phyloP scores from a whole-genome alignment of 495 filamentous ascomycete genomes.

The Melanomma pulvis-pyrius region DNA sequence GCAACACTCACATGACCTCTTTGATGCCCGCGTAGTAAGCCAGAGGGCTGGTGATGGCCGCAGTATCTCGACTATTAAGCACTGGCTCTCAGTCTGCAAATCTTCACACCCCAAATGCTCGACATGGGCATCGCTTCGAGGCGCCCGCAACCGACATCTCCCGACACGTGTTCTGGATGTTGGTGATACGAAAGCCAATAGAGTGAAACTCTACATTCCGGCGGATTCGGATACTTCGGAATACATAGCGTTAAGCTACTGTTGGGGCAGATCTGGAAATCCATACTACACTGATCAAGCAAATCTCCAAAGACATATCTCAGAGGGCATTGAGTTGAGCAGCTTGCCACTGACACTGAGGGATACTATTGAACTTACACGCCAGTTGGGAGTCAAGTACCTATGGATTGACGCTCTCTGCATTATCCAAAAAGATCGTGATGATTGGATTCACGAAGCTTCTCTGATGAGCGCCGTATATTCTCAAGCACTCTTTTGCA shows the following conservation, averaged over 20 bases:
- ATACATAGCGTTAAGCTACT: slow-evolving; percentile 1
- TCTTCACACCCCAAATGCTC: neutral
- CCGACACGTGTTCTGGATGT: neutral
- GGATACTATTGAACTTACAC: slow-evolving; percentile 14
- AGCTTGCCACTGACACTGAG: slow-evolving; percentile 7
- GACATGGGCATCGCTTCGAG: neutral
- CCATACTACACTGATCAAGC: neutral
- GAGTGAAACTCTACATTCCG: neutral
- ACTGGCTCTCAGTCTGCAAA: neutral
- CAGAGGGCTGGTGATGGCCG: neutral
- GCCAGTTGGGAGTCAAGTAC: slow-evolving; percentile 14
- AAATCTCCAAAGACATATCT: neutral
- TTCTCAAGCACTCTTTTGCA: slow-evolving; percentile 27
- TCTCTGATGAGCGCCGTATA: slow-evolving; percentile 33
- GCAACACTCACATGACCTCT: neutral
- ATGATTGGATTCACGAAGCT: slow-evolving; percentile 30
- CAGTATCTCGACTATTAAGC: neutral
- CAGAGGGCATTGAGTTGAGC: neutral
- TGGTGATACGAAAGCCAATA: neutral
- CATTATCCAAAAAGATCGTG: slow-evolving; percentile 24
- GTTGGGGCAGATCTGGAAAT: slow-evolving; percentile 1
- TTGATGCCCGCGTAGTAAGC: neutral
- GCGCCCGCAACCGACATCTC: neutral
- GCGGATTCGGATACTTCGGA: neutral
- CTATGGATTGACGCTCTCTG: slow-evolving; percentile 25